A percentile compares a stretch with the other conserved stretches of the same genome.
Evolutionary conservation across 495 filamentous ascomycete genomes (phyloP).

Genomic region (Hypoxylon rickii): DNA sequence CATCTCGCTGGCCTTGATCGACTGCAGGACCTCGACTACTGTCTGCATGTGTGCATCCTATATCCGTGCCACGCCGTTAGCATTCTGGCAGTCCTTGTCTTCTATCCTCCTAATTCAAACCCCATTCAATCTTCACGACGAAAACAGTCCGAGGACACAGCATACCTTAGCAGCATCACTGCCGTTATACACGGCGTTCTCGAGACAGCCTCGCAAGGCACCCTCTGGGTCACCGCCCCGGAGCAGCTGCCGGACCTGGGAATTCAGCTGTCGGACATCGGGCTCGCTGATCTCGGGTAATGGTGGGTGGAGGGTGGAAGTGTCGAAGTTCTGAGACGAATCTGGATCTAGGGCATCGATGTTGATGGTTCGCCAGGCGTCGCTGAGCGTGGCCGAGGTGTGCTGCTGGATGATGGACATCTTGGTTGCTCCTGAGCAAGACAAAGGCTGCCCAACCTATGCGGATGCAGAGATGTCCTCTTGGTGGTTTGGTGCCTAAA

Average conservation of each 20-base stretch:
- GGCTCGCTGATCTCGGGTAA: conserved; percentile 66
- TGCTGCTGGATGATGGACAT: conserved; percentile 65
- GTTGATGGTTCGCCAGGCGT: conserved; percentile 89
- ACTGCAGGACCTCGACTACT: conserved; percentile 85
- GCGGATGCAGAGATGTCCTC: background rate
- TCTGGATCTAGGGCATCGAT: conserved; percentile 90
- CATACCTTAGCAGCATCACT: conserved; percentile 74
- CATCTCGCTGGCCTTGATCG: conserved; percentile 90
- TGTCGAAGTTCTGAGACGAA: conserved; percentile 82
- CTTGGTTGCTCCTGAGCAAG: conserved; percentile 4
- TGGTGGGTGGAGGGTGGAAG: conserved; percentile 75
- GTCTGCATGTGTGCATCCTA: conserved; percentile 77
- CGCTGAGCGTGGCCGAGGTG: conserved; percentile 53
- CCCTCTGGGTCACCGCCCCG: conserved; percentile 84
- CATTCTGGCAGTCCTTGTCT: background rate
- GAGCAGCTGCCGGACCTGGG: conserved; percentile 83
- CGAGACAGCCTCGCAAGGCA: conserved; percentile 76
- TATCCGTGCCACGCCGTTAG: conserved; percentile 36
- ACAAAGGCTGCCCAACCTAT: conserved; percentile 25
- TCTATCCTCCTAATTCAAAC: background rate
- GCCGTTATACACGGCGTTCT: conserved; percentile 63
- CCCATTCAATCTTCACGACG: too few species aligned
- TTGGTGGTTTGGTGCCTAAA: conserved; percentile 26
- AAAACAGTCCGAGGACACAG: conserved; percentile 2
- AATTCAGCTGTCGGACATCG: conserved; percentile 72